Base-by-base conservation (phyloP, 306 rosid genomes). In the Alnus rubra region DNA sequence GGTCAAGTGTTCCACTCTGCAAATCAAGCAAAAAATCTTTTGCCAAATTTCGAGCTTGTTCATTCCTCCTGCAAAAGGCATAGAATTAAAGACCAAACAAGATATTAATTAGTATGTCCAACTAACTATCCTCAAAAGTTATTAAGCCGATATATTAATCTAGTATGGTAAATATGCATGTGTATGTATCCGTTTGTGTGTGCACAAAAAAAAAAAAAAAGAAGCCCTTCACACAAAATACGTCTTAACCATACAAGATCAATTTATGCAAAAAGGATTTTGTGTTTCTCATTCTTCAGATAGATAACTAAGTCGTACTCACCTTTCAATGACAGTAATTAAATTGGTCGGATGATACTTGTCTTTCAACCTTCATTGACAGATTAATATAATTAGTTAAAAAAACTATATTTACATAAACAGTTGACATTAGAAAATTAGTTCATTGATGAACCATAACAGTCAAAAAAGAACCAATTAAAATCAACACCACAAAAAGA, bases 281-380 rank as follows among this genome's bases (percentile, higher is more conserved):
- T 8, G 56, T 50, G 64, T 4, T 39, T 39, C 13, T 64, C 74
- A 65, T 74, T 72, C 70, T 70, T 78, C 70, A 73, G 16, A 60
- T 31, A 68, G 28, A 85, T 73, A 67, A 73, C 49, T 19, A 58
- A 78, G n/a, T 75, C 37, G 52, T 75, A 63, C 86, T 78, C 76
- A 90, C 99, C 97, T 93, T 82, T 93, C 98, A 55, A 93, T 91
- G 83, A 93, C 99, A 65, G 90, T 47, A 52, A 91, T 82, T 81
- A 96, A 92, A 87, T 90, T 96, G 72, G 98, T 90, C 23, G 99
- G 99, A 89, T 96, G 99, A 84, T 93, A 96, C 84, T 93, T 96
- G 85, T 96, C 92, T 82, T 83, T 96, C 90, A 96, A 90, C 99
- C 99, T 96, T 80, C 75, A 80, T 30, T 74, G 64, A 78, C 58